These are phyloP conservation scores for Sutorius australiensis DNA, from an alignment of 768 basidiomycete species.

Conservation along the genomic window DNA sequence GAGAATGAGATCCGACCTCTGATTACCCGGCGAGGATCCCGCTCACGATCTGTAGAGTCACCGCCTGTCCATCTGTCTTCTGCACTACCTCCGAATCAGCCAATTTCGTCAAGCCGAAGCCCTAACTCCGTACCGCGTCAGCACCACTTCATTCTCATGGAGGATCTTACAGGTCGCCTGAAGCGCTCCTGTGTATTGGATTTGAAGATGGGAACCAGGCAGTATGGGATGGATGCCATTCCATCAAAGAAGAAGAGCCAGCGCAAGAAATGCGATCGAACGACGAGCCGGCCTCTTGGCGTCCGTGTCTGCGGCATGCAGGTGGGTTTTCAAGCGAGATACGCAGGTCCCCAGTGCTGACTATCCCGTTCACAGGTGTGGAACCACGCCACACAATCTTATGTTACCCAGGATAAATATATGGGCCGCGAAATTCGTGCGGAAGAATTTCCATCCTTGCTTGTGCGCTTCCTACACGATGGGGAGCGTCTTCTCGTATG, in stretches of 20 bases:
- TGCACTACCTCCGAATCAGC: slow-evolving; percentile 28
- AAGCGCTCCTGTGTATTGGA: slow-evolving; percentile 95
- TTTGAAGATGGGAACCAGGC: slow-evolving; percentile 99
- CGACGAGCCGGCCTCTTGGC: slow-evolving; percentile 87
- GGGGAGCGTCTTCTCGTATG: slow-evolving; percentile 81
- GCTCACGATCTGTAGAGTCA: slow-evolving; percentile 36
- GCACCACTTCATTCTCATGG: slow-evolving; percentile 98
- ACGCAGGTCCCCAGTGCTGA: slow-evolving; percentile 3
- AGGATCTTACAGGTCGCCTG: slow-evolving; percentile 90
- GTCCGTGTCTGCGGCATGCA: slow-evolving; percentile 99
- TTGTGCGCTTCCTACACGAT: slow-evolving; percentile 81
- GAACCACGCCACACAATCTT: slow-evolving; percentile 80
- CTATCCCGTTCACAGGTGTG: slow-evolving; percentile 62
- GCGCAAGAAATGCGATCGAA: slow-evolving; percentile 95
- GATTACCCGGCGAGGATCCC: slow-evolving; percentile 40
- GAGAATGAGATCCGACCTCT: slow-evolving; percentile 23
- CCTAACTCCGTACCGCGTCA: slow-evolving; percentile 68
- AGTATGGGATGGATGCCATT: slow-evolving; percentile 96
- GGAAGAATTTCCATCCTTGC: slow-evolving; percentile 77
- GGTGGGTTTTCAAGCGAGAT: slow-evolving; percentile 47
- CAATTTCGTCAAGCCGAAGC: slow-evolving; percentile 34
- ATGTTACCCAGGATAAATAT: slow-evolving; percentile 94
- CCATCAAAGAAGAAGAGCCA: slow-evolving; percentile 95
- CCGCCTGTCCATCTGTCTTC: slow-evolving; percentile 23
- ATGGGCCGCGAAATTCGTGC: slow-evolving; percentile 86